These are phyloP conservation scores for Neltuma alba DNA, from an alignment of 306 rosid species.

Conservation along the genomic window DNA sequence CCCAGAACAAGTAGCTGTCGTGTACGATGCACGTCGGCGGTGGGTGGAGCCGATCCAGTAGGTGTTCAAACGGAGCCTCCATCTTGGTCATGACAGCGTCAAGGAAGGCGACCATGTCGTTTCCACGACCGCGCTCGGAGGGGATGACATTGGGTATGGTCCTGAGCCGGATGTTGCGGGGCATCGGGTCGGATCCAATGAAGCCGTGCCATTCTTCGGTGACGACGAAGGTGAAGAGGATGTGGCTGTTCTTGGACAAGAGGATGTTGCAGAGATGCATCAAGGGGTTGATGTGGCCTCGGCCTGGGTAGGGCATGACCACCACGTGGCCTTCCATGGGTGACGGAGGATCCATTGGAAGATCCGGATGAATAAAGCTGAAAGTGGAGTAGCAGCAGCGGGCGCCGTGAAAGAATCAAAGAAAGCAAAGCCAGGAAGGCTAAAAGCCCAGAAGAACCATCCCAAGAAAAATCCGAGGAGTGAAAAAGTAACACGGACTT, in stretches of 20 bases:
- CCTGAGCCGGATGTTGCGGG: constrained; percentile 42
- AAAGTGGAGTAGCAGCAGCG: background rate
- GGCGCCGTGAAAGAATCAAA: background rate
- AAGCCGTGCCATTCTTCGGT: constrained; percentile 64
- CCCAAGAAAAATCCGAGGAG: too few relatives aligned
- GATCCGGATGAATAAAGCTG: background rate
- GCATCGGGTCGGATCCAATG: constrained; percentile 48
- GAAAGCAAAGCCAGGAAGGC: background rate
- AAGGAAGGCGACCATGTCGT: constrained; percentile 36
- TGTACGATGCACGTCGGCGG: constrained; percentile 23
- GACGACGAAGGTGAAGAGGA: constrained; percentile 55
- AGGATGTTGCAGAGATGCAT: constrained; percentile 53
- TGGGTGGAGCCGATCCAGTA: constrained; percentile 44
- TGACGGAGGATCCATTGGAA: constrained; percentile 29
- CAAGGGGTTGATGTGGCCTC: constrained; percentile 65
- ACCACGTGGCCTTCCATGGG: constrained; percentile 42
- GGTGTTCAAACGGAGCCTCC: constrained; percentile 57
- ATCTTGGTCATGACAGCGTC: constrained; percentile 51
- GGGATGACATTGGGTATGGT: constrained; percentile 63
- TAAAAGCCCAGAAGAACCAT: background rate
- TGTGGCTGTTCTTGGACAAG: constrained; percentile 15
- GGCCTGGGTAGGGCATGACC: constrained; percentile 55
- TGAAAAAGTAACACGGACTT: too few relatives aligned
- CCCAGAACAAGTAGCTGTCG: constrained; percentile 51
- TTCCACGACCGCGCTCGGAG: constrained; percentile 47